Percentiles rank a stretch among this genome's conserved stretches.
Conservation (phyloP, 2,329 filamentous ascomycete species). For the Calonectria hongkongensis region DNA sequence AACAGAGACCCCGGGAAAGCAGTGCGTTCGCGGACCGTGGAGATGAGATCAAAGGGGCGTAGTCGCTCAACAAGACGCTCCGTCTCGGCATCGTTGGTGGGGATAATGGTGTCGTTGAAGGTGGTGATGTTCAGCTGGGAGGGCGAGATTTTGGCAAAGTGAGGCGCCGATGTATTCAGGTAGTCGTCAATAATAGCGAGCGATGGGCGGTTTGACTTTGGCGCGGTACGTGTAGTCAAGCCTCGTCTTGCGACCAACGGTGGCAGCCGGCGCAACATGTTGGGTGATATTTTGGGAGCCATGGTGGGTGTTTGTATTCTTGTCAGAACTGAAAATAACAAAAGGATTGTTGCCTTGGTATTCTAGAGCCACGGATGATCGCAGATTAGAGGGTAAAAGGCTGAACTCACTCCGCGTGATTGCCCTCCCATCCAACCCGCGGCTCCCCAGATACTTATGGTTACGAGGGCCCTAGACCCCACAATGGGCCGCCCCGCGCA, state of each 20-base stretch:
- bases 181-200: conserved; percentile 5
- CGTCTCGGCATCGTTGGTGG: neutral
- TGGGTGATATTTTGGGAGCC: neutral
- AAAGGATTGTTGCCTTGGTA: no score
- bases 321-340: neutral
- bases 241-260: neutral
- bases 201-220: neutral
- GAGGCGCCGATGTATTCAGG: conserved; percentile 10
- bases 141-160: neutral
- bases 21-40: conserved; percentile 7
- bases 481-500: no score
- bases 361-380: no score
- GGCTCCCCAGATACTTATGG: no score
- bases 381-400: no score
- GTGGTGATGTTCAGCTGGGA: neutral
- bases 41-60: conserved; percentile 14
- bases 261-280: no score
- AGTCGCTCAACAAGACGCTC: conserved; percentile 3
- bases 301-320: neutral
- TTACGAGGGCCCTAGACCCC: no score
- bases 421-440: no score
- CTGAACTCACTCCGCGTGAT: no score
- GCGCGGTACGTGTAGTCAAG: neutral
- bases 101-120: conserved; percentile 8
- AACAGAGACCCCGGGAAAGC: conserved; percentile 8